Evolutionary conservation across 805 yeast species (phyloP).

Genomic region (Phaffomyces opuntiae): DNA sequence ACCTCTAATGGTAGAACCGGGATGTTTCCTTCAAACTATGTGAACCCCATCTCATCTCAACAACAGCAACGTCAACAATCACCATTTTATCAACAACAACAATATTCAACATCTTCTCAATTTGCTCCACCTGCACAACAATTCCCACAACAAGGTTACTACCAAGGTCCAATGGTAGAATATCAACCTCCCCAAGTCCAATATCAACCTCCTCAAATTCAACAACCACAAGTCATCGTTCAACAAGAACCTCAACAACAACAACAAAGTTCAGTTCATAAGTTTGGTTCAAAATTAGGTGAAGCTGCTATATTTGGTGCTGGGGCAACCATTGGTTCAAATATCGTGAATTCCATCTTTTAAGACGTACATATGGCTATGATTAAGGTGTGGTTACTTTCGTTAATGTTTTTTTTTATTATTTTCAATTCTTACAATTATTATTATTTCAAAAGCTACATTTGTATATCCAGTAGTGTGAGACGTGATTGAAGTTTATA

Average conservation of each 20-base stretch:
- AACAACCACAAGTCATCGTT: conserved; percentile 8
- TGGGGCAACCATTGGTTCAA: conserved; percentile 90
- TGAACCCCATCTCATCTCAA: conserved; percentile 27
- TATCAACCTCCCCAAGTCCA: conserved; percentile 25
- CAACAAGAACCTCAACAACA: conserved; percentile 16
- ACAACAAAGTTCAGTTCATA: conserved; percentile 21
- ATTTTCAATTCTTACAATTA: neutral
- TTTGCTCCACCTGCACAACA: conserved; percentile 14
- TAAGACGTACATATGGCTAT: conserved; percentile 18
- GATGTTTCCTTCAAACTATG: conserved; percentile 88
- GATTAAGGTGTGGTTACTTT: no score
- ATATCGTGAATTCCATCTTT: conserved; percentile 67
- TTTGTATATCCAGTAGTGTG: no score
- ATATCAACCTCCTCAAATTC: conserved; percentile 24
- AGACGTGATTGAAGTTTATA: neutral
- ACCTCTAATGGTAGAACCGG: conserved; percentile 53
- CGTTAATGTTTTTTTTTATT: neutral
- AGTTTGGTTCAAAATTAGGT: conserved; percentile 75
- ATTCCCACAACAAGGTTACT: conserved; percentile 25
- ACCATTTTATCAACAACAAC: conserved; percentile 16
- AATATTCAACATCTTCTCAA: conserved; percentile 18
- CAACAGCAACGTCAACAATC: neutral
- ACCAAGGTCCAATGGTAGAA: conserved; percentile 22
- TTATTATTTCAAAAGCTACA: neutral
- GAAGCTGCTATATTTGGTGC: conserved; percentile 95